Conservation (phyloP, 2,329 filamentous ascomycete genomes). For the Coniochaeta ligniaria region DNA sequence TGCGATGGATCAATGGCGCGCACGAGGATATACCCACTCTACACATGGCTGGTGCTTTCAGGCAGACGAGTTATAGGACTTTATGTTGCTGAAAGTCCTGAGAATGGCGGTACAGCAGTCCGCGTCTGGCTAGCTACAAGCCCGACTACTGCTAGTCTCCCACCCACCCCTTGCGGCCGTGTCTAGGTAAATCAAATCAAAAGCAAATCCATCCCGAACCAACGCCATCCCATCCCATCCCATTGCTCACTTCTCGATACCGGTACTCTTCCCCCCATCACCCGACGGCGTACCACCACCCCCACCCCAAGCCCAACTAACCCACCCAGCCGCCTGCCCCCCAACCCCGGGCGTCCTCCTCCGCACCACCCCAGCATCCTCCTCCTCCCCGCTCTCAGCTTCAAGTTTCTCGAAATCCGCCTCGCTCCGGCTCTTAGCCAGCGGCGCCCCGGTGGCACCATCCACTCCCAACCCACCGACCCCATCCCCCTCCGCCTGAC, state of each 20-base stretch:
- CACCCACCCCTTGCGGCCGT: background rate
- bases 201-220: constrained; percentile 1
- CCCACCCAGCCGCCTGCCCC: constrained; percentile 26
- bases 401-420: constrained; percentile 87
- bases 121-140: background rate
- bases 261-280: constrained; percentile 23
- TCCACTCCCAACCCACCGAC: constrained; percentile 3
- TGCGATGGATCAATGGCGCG: background rate
- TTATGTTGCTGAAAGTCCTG: background rate
- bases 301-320: constrained; percentile 40
- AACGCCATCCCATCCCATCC: background rate
- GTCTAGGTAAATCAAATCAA: constrained; percentile 2
- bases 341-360: constrained; percentile 18
- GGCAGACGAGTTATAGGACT: background rate
- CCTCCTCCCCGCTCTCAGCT: constrained; percentile 57
- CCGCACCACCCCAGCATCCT: constrained; percentile 16
- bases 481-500: constrained; percentile 23
- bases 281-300: constrained; percentile 11
- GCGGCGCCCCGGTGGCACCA: constrained; percentile 5
- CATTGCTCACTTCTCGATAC: constrained; percentile 22
- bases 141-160: background rate
- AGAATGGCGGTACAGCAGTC: background rate
- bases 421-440: constrained; percentile 80
- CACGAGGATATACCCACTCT: background rate
- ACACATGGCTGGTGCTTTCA: background rate